phyloP scores from a whole-genome alignment of 805 yeast species.

The Monosporozyma unispora region DNA sequence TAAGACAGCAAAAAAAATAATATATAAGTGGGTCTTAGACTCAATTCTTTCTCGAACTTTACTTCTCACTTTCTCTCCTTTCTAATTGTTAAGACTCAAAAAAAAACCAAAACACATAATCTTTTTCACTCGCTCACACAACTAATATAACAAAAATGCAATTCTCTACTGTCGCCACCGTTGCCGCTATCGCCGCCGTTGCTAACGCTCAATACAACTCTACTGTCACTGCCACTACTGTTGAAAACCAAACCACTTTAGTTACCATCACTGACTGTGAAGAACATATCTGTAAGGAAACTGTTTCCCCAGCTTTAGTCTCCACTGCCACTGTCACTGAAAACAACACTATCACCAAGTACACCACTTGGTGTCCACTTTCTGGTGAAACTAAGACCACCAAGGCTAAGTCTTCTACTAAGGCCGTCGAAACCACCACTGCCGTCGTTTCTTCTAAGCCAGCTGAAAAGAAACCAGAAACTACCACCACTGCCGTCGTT shows the following conservation, averaged over 20 bases:
- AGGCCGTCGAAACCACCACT: constrained; percentile 9
- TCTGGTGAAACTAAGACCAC: constrained; percentile 16
- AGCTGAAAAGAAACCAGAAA: constrained; percentile 20
- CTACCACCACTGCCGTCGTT: constrained; percentile 17
- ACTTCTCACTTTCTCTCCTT: background rate
- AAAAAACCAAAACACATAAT: background rate
- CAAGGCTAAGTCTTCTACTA: constrained; percentile 24
- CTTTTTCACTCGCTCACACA: constrained; percentile 1
- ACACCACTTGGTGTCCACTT: constrained; percentile 31
- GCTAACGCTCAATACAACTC: constrained; percentile 26
- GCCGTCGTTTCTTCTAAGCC: constrained; percentile 13
- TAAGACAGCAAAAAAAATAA: too few species aligned
- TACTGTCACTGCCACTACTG: constrained; percentile 20
- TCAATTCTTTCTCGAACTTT: background rate
- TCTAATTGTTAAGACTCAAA: background rate
- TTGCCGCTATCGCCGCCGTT: constrained; percentile 30
- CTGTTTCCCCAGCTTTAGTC: constrained; percentile 29
- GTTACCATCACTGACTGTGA: constrained; percentile 32
- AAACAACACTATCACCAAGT: constrained; percentile 21
- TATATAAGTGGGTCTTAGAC: too few species aligned
- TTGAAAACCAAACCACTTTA: constrained; percentile 24
- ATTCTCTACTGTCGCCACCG: constrained; percentile 33
- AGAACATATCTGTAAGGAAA: constrained; percentile 26
- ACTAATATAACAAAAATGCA: constrained; percentile 26
- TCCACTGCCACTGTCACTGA: constrained; percentile 30